Percentiles rank a stretch among this genome's conserved stretches.
These are phyloP conservation scores for Phytophthora foliorum DNA, from an alignment of 352 stramenopile genomes.

Conservation along the genomic window DNA sequence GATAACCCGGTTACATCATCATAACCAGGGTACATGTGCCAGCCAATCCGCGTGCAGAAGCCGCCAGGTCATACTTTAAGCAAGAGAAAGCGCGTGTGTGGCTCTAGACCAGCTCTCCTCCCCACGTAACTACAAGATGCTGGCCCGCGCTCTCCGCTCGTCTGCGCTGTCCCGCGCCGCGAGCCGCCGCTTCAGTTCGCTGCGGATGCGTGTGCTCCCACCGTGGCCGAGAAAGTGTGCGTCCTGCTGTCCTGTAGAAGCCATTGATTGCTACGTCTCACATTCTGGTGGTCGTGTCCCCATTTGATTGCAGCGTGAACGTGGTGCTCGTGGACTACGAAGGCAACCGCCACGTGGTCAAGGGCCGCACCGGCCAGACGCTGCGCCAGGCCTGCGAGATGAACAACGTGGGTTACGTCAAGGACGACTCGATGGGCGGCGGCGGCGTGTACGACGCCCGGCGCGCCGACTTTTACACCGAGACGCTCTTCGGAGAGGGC, in stretches of 20 bases:
- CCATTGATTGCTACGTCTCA: too few relatives aligned
- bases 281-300: conserved; percentile 23
- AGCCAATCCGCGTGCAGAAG: conserved; percentile 17
- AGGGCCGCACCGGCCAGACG: conserved; percentile 85
- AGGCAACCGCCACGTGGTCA: conserved; percentile 87
- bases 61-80: conserved; percentile 1
- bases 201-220: conserved; percentile 46
- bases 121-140: conserved; percentile 37
- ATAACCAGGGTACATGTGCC: neutral
- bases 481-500: conserved; percentile 91
- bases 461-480: conserved; percentile 86
- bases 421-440: conserved; percentile 89
- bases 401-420: conserved; percentile 76
- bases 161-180: conserved; percentile 38
- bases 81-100: conserved; percentile 26
- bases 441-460: conserved; percentile 72
- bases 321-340: conserved; percentile 90
- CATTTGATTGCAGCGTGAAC: conserved; percentile 64
- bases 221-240: conserved; percentile 73
- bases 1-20: conserved; percentile 15
- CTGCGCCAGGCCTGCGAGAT: conserved; percentile 87
- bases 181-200: conserved; percentile 59
- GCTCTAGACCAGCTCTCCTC: conserved; percentile 20
- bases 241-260: conserved; percentile 14
- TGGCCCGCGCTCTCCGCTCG: conserved; percentile 51